Percentiles rank a stretch among this genome's conserved stretches.
phyloP scores from a whole-genome alignment of 2,329 filamentous ascomycete genomes.

The Pseudocercospora macadamiae region DNA sequence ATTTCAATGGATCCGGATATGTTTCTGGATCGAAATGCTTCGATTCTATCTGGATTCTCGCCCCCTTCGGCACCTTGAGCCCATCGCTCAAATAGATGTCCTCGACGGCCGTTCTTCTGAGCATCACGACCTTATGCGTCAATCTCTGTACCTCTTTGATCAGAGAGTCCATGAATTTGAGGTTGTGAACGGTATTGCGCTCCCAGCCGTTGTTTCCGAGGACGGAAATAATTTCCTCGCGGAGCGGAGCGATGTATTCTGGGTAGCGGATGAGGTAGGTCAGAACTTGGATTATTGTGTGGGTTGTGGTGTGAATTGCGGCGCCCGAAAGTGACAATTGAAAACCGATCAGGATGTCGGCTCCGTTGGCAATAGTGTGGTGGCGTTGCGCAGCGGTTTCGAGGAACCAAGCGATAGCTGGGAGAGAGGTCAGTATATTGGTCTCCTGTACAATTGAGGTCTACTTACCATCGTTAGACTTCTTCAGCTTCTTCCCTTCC shows the following conservation, averaged over 20 bases:
- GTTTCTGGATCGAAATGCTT: slow-evolving; percentile 17
- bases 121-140: neutral
- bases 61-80: slow-evolving; percentile 28
- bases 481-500: no score
- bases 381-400: no score
- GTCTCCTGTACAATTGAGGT: no score
- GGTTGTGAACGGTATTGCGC: slow-evolving; percentile 31
- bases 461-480: no score
- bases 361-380: no score
- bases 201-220: slow-evolving; percentile 32
- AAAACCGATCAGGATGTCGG: neutral
- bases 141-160: slow-evolving; percentile 36
- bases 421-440: no score
- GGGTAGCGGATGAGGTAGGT: slow-evolving; percentile 27
- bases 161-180: slow-evolving; percentile 37
- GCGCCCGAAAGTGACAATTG: neutral
- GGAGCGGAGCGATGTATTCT: slow-evolving; percentile 30
- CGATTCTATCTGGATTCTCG: slow-evolving; percentile 11
- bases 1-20: slow-evolving; percentile 24
- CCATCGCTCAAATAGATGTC: slow-evolving; percentile 32
- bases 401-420: no score
- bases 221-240: slow-evolving; percentile 32
- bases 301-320: slow-evolving; percentile 46
- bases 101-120: slow-evolving; percentile 27
- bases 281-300: slow-evolving; percentile 25